Evolutionary conservation across 768 basidiomycete species (phyloP).

Genomic region (Boletus speciosus): DNA sequence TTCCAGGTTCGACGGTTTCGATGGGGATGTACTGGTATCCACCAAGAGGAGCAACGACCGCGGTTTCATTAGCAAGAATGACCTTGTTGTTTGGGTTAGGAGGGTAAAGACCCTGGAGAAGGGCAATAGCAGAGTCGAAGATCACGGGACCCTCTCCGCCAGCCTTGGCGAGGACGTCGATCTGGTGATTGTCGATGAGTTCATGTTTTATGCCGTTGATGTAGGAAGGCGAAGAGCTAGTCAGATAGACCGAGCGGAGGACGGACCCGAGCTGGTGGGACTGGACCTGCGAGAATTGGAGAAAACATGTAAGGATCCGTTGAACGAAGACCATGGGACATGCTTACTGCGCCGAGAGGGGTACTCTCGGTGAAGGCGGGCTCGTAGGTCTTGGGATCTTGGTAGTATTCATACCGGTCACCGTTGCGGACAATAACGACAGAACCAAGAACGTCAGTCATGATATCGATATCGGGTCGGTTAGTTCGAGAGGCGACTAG

Average conservation of each 20-base stretch:
- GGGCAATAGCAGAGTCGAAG: slow-evolving; percentile 80
- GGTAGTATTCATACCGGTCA: slow-evolving; percentile 65
- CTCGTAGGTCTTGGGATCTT: slow-evolving; percentile 67
- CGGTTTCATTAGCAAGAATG: slow-evolving; percentile 73
- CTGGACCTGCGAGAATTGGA: slow-evolving; percentile 46
- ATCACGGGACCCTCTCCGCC: slow-evolving; percentile 84
- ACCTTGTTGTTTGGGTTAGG: slow-evolving; percentile 72
- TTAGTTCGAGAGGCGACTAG: slow-evolving; percentile 12
- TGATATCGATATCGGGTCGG: slow-evolving; percentile 12
- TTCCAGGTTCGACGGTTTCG: slow-evolving; percentile 82
- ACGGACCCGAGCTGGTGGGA: slow-evolving; percentile 60
- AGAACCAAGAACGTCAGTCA: slow-evolving; percentile 66
- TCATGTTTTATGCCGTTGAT: slow-evolving; percentile 63
- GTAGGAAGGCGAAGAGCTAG: slow-evolving; percentile 61
- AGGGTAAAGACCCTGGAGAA: slow-evolving; percentile 84
- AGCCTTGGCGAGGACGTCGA: slow-evolving; percentile 77
- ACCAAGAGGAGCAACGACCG: slow-evolving; percentile 66
- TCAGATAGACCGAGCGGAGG: slow-evolving; percentile 66
- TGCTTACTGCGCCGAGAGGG: slow-evolving; percentile 66
- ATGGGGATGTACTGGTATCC: slow-evolving; percentile 89
- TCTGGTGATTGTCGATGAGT: slow-evolving; percentile 68
- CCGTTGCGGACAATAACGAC: slow-evolving; percentile 78
- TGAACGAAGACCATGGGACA: neutral
- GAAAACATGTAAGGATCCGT: neutral
- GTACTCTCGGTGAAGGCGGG: slow-evolving; percentile 64